Percentiles rank a stretch among this genome's conserved stretches.
phyloP scores from a whole-genome alignment of 2,329 filamentous ascomycete species.

The Neoscytalidium dimidiatum region DNA sequence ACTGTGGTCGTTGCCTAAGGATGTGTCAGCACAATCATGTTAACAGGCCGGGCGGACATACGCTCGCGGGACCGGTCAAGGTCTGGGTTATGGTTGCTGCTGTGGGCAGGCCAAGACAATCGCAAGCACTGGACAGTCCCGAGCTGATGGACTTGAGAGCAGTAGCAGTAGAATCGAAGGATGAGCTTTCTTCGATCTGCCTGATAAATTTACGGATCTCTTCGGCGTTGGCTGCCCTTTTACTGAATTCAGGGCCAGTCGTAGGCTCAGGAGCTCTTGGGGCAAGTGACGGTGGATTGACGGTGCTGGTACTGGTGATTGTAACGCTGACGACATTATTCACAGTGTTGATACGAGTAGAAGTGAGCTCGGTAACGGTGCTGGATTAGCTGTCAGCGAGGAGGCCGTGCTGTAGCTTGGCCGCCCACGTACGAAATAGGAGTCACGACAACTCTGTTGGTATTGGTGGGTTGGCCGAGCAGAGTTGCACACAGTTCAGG shows the following conservation, averaged over 20 bases:
- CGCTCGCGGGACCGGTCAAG: constrained; percentile 28
- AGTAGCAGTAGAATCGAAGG: constrained; percentile 21
- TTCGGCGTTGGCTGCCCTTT: constrained; percentile 24
- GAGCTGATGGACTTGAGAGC: constrained; percentile 25
- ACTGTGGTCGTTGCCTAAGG: constrained; percentile 13
- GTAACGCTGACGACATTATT: constrained; percentile 29
- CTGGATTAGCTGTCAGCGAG: constrained; percentile 23
- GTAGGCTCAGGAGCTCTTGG: constrained; percentile 10
- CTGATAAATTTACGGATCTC: constrained; percentile 28
- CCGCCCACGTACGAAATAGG: constrained; percentile 27
- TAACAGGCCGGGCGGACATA: constrained; percentile 22
- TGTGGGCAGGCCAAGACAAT: constrained; percentile 33
- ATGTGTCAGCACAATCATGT: neutral
- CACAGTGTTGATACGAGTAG: constrained; percentile 24
- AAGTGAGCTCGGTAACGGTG: constrained; percentile 26
- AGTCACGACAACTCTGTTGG: constrained; percentile 26
- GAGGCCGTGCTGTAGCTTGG: neutral
- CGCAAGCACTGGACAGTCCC: constrained; percentile 33
- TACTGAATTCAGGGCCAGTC: constrained; percentile 23
- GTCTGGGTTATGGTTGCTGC: constrained; percentile 30
- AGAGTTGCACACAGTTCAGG: constrained; percentile 7
- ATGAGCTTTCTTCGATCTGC: constrained; percentile 2
- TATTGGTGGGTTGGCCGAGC: constrained; percentile 31
- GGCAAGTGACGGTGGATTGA: constrained; percentile 21
- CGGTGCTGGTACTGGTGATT: constrained; percentile 26